phyloP scores from a whole-genome alignment of 306 rosid genomes.

The Benincasa hispida region DNA sequence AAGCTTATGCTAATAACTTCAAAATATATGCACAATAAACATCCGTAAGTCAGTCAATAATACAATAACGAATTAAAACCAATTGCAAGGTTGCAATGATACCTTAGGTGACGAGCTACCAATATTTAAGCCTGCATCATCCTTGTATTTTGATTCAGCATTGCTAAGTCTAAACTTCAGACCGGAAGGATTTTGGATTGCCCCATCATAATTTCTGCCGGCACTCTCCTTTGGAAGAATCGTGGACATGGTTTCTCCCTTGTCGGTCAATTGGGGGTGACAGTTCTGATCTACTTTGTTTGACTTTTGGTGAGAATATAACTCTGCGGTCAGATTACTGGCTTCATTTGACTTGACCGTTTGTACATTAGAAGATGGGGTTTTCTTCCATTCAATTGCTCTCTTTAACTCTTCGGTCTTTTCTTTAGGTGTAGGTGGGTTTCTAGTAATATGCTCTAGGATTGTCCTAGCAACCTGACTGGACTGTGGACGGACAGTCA shows the following conservation, averaged over 20 bases:
- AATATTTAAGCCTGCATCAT: not conserved
- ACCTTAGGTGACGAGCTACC: not conserved
- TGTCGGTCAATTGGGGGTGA: constrained; percentile 18
- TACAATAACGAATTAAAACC: not conserved
- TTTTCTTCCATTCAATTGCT: constrained; percentile 46
- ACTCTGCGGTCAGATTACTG: constrained; percentile 19
- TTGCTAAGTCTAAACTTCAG: constrained; percentile 17
- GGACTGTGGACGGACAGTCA: constrained; percentile 45
- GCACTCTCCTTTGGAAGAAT: constrained; percentile 1
- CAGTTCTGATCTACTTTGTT: constrained; percentile 23
- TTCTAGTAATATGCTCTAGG: constrained; percentile 74
- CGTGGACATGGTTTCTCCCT: constrained; percentile 12
- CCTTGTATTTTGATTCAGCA: constrained; percentile 5
- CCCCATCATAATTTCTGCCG: constrained; percentile 18
- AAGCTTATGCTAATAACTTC: not conserved
- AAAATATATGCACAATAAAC: not conserved
- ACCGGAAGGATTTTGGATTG: constrained; percentile 20
- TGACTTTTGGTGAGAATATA: constrained; percentile 15
- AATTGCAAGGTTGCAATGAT: not conserved
- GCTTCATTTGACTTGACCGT: constrained; percentile 27
- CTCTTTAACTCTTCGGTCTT: constrained; percentile 66
- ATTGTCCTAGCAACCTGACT: constrained; percentile 73
- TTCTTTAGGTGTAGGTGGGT: constrained; percentile 55
- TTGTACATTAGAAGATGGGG: constrained; percentile 28
- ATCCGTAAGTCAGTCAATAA: not conserved